Evolutionary conservation across 2,329 filamentous ascomycete genomes (phyloP).

Genomic region (Paecilomyces formosus): DNA sequence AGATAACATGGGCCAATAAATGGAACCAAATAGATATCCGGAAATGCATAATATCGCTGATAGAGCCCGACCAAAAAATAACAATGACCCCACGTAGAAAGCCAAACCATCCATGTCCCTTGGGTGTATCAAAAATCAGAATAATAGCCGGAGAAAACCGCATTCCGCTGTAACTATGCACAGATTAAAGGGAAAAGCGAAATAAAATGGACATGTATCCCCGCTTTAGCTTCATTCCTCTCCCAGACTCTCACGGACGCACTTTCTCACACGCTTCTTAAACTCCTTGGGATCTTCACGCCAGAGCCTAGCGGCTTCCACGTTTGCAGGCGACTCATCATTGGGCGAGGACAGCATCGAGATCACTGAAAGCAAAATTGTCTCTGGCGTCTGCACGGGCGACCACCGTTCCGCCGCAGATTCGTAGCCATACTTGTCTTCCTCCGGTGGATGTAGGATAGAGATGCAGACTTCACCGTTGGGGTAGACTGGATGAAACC

Average conservation of each 20-base stretch:
- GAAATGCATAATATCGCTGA: background rate
- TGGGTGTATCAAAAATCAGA: background rate
- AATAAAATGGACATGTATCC: background rate
- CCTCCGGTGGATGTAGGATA: constrained; percentile 90
- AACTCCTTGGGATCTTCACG: constrained; percentile 75
- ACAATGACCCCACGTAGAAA: background rate
- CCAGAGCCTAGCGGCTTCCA: constrained; percentile 85
- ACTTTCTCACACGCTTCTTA: constrained; percentile 66
- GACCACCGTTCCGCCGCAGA: constrained; percentile 83
- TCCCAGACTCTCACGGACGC: constrained; percentile 73
- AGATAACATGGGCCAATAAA: background rate
- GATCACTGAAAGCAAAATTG: constrained; percentile 85
- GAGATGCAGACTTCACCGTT: constrained; percentile 90
- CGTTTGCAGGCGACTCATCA: constrained; percentile 89
- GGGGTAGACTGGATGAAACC: constrained; percentile 56
- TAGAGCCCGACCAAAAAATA: background rate
- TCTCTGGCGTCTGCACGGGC: constrained; percentile 91
- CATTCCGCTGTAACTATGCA: background rate
- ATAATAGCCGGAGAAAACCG: background rate
- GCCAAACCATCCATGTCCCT: background rate
- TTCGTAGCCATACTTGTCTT: constrained; percentile 93
- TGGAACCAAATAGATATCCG: background rate
- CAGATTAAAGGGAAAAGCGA: background rate
- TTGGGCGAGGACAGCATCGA: constrained; percentile 89
- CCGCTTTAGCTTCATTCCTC: constrained; percentile 45